Evolutionary conservation across 1,284 basidiomycete genomes (phyloP).

Genomic region (Apiotrichum laibachii): DNA sequence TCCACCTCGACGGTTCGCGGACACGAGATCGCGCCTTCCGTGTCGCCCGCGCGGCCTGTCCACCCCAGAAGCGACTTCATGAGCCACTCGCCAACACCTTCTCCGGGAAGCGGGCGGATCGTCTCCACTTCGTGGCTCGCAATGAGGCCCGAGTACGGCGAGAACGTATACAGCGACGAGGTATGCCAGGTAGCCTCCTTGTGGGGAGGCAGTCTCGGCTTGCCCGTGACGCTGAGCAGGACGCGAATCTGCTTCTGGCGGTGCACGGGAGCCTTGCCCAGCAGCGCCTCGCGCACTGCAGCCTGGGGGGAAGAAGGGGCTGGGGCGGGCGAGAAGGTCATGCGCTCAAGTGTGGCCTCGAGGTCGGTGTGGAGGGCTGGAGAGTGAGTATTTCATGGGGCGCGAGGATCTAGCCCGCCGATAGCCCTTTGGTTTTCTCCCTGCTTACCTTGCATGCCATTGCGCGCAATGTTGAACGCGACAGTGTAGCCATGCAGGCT

Average conservation of each 20-base stretch:
- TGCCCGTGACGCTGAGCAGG: slow-evolving; percentile 38
- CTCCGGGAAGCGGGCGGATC: slow-evolving; percentile 50
- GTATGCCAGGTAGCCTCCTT: slow-evolving; percentile 46
- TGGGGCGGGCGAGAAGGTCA: slow-evolving; percentile 40
- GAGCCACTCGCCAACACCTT: slow-evolving; percentile 50
- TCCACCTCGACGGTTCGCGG: neutral
- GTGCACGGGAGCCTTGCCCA: slow-evolving; percentile 18
- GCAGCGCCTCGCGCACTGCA: slow-evolving; percentile 20
- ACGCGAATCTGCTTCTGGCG: slow-evolving; percentile 47
- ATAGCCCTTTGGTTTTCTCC: too few species aligned
- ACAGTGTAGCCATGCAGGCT: slow-evolving; percentile 44
- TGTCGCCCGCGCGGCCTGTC: slow-evolving; percentile 17
- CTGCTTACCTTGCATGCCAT: slow-evolving; percentile 48
- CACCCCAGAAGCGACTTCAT: slow-evolving; percentile 40
- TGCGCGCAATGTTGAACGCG: slow-evolving; percentile 46
- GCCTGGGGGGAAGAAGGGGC: slow-evolving; percentile 11
- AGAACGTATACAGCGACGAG: slow-evolving; percentile 51
- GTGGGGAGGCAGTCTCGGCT: slow-evolving; percentile 44
- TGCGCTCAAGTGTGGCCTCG: slow-evolving; percentile 36
- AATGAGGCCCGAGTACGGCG: slow-evolving; percentile 49
- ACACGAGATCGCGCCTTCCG: slow-evolving; percentile 2
- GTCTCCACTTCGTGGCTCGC: slow-evolving; percentile 50
- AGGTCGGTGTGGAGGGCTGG: slow-evolving; percentile 48
- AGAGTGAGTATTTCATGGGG: too few species aligned
- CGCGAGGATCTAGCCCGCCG: too few species aligned